These are phyloP conservation scores for Suhomyces faveliae DNA, from an alignment of 805 yeast genomes.

Conservation along the genomic window DNA sequence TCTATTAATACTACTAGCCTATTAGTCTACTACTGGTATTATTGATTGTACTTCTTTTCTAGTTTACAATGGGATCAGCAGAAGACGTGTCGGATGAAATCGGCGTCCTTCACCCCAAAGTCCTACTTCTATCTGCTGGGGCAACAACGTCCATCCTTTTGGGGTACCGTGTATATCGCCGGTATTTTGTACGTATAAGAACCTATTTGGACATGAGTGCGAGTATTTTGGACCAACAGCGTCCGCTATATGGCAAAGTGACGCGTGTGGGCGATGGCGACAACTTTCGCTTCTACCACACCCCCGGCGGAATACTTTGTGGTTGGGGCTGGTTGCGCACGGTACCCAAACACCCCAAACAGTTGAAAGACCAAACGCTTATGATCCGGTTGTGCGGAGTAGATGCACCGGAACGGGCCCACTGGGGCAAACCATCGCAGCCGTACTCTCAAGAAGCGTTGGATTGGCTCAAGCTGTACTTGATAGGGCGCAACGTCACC, in stretches of 20 bases:
- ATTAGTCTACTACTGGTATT: too few species aligned
- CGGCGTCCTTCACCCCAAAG: slow-evolving; percentile 37
- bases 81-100: too few species aligned
- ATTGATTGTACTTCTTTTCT: too few species aligned
- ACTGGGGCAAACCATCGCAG: slow-evolving; percentile 92
- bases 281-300: slow-evolving; percentile 86
- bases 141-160: slow-evolving; percentile 27
- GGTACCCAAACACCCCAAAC: slow-evolving; percentile 53
- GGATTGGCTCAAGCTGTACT: slow-evolving; percentile 64
- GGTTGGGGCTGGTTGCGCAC: slow-evolving; percentile 94
- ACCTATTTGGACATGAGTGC: slow-evolving; percentile 41
- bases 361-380: slow-evolving; percentile 63
- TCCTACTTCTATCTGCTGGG: slow-evolving; percentile 37
- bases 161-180: slow-evolving; percentile 29
- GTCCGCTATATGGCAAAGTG: slow-evolving; percentile 59
- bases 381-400: slow-evolving; percentile 85
- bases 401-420: slow-evolving; percentile 95
- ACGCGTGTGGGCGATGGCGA: slow-evolving; percentile 96
- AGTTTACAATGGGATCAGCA: too few species aligned
- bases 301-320: slow-evolving; percentile 83
- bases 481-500: slow-evolving; percentile 66
- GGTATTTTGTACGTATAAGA: slow-evolving; percentile 33
- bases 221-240: slow-evolving; percentile 26
- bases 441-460: slow-evolving; percentile 84
- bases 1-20: too few species aligned